Evolutionary conservation across 257 asterid genomes (phyloP), one percentile per base, ranked within the genome.

Genomic region (Solanum chiquidenum): DNA sequence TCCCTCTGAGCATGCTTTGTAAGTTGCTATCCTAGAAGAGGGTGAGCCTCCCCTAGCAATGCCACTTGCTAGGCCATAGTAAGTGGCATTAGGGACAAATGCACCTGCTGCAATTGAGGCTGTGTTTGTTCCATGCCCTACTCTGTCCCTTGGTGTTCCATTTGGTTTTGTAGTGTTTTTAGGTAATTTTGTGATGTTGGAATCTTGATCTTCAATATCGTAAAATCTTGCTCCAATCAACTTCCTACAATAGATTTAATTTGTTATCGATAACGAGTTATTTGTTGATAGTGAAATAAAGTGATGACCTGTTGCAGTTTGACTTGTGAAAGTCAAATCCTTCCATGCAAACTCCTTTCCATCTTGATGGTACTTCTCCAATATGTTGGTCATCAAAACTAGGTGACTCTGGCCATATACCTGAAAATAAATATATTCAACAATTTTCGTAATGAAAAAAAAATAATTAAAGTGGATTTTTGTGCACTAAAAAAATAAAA

Each of bases 281-380:
- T 52, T 52, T 52, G 60, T 52, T 52, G 62, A 69, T 69, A 31
- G 12, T 6, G 4, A 1, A 75, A 75, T 23, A 75, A 44, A 27
- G 52, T 49, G 11, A 52, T 66, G 42, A 95, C 98, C 95, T 95
- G 66, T 95, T 95, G 90, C 98, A 95, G 60, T 90, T 91, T 76
- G 94, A 91, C 83, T 91, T 92, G 35, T 86, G 89, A 71, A 95
- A 95, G 89, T 91, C 92, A 46, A 91, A 73, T 76, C 94, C 92
- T 85, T 93, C 98, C 96, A 93, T 94, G 86, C 98, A 96, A 64
- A 90, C 95, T 90, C 98, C 98, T 87, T 89, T 96, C 98, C 98
- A 95, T 85, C 89, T 94, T 38, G 95, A 91, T 64, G 98, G 98
- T 27, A 94, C 92, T 38, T 92, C 79, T 42, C 95, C 96, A 34